Evolutionary conservation across 2,329 filamentous ascomycete genomes (phyloP).

Genomic region (Blastomyces silverae): DNA sequence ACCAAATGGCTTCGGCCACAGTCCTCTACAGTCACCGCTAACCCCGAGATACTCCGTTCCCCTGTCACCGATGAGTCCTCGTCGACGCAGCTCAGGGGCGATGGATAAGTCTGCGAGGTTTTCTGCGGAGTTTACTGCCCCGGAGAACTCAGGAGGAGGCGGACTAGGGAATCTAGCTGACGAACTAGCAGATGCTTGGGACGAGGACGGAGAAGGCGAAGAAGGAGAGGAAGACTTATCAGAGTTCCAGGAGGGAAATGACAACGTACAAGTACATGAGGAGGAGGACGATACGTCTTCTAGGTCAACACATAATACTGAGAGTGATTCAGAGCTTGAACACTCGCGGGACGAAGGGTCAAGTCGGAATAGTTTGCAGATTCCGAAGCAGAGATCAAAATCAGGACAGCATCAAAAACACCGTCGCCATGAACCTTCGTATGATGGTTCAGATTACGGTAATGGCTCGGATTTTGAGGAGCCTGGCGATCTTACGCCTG

Average conservation of each 20-base stretch:
- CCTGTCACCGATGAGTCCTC: constrained; percentile 36
- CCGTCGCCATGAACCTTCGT: constrained; percentile 41
- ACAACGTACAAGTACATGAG: constrained; percentile 27
- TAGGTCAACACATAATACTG: constrained; percentile 27
- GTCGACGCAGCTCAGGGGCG: constrained; percentile 33
- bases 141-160: constrained; percentile 31
- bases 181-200: constrained; percentile 56
- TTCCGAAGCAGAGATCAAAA: constrained; percentile 36
- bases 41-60: constrained; percentile 35
- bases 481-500: constrained; percentile 47
- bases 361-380: constrained; percentile 20
- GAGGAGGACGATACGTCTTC: constrained; percentile 29
- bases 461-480: constrained; percentile 51
- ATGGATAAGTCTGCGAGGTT: constrained; percentile 34
- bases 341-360: constrained; percentile 13
- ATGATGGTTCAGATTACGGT: constrained; percentile 55
- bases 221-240: constrained; percentile 37
- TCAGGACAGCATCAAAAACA: constrained; percentile 30
- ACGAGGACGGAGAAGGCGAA: constrained; percentile 46
- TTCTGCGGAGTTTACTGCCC: constrained; percentile 36
- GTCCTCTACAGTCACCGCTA: constrained; percentile 31
- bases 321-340: constrained; percentile 17
- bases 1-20: constrained; percentile 30
- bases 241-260: constrained; percentile 32
- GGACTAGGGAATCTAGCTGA: constrained; percentile 58